Evolutionary conservation across 2,329 filamentous ascomycete genomes (phyloP), one percentile per base, ranked within the genome.

Genomic region (Beauveria sp.): DNA sequence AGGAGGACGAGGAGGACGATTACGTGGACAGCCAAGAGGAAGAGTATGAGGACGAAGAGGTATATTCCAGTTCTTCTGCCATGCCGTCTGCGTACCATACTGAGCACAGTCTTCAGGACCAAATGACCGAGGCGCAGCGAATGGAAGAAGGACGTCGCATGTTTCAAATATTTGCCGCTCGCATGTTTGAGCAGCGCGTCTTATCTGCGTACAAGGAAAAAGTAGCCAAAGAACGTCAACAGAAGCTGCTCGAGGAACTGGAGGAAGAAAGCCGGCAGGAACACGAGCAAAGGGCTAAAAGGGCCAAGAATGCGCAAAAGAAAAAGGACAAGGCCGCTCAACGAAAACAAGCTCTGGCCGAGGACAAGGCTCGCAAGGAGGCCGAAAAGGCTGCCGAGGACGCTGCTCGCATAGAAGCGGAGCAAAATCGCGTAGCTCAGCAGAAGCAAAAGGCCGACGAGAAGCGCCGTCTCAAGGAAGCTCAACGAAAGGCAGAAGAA

Each of bases 131-230:
- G 79, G 91, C 96, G 77, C 93, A 98, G 79, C 90, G 95, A 64
- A 98, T 99, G 95, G 93, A 98, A 74, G 95, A 99, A 80, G 95
- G 95, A 64, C 87, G 95, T 62, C 85, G 93, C 68, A 99, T 99
- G 95, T 99, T 99, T 73, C 95, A 99, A 74, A 98, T 99, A 74
- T 99, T 99, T 75, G 95, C 95, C 64, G 95, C 95, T 62, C 88
- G 95, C 65, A 99, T 99, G 95, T 99, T 99, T 74, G 95, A 99
- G 77, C 95, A 99, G 74, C 85, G 95, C 65, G 95, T 99, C 24
- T 82, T 99, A 63, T 93, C 90, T 48, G 95, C 95, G n/a, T 99
- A 99, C 76, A 90, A 92, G 74, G 93, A 98, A 77, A 97, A 97
- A 74, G 93, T 99, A 3, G 91, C 95, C 20, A 87, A 88, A 68